These are phyloP conservation scores for Mariannaea elegans DNA, from an alignment of 2,329 filamentous ascomycete genomes.

Conservation along the genomic window DNA sequence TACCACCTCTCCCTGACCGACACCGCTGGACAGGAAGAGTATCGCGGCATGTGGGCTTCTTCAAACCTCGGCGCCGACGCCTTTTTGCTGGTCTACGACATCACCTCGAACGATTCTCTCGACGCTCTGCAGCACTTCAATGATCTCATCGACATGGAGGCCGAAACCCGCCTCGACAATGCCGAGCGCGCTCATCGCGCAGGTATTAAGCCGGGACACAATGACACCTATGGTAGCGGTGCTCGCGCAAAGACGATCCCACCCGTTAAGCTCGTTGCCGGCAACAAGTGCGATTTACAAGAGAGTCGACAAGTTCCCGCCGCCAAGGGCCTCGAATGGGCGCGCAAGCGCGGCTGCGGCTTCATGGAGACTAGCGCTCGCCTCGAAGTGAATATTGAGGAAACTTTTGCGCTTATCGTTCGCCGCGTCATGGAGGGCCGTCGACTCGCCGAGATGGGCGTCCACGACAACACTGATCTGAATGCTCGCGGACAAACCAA, in stretches of 20 bases:
- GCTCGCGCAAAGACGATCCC: constrained; percentile 63
- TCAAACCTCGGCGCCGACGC: constrained; percentile 82
- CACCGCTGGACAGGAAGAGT: constrained; percentile 90
- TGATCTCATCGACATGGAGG: constrained; percentile 84
- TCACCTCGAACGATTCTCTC: constrained; percentile 75
- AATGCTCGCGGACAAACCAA: constrained; percentile 65
- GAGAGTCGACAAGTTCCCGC: constrained; percentile 74
- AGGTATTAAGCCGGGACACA: constrained; percentile 45
- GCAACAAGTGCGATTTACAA: constrained; percentile 87
- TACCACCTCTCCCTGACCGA: constrained; percentile 85
- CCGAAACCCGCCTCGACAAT: constrained; percentile 73
- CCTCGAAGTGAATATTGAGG: constrained; percentile 87
- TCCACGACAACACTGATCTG: constrained; percentile 51
- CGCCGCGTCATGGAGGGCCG: constrained; percentile 69
- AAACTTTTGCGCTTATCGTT: constrained; percentile 81
- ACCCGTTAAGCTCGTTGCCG: constrained; percentile 84
- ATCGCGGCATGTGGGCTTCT: constrained; percentile 85
- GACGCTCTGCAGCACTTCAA: constrained; percentile 81
- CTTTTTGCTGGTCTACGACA: constrained; percentile 89
- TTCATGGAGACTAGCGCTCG: constrained; percentile 92
- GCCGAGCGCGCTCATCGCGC: constrained; percentile 61
- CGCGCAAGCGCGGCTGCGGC: constrained; percentile 74
- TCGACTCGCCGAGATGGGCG: constrained; percentile 58
- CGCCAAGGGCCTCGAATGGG: constrained; percentile 79
- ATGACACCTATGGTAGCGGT: constrained; percentile 43